A percentile compares a stretch with the other conserved stretches of the same genome.
phyloP scores from a whole-genome alignment of 768 basidiomycete genomes.

The Rhizopogon salebrosus region DNA sequence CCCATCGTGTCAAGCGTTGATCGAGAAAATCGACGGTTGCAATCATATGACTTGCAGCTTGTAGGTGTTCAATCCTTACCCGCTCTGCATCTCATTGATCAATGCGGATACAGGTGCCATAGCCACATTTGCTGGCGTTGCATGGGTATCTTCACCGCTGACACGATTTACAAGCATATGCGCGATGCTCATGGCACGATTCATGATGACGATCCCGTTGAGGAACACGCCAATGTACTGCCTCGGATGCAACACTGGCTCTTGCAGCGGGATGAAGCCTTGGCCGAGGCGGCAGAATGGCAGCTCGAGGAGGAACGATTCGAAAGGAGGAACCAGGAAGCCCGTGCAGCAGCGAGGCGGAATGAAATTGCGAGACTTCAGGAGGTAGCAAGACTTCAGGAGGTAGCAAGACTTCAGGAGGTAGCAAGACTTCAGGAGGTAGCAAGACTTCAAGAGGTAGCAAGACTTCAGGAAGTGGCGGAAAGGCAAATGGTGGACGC shows the following conservation, averaged over 20 bases:
- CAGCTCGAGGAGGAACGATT: background rate
- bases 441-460: background rate
- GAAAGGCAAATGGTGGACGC: background rate
- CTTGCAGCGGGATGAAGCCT: background rate
- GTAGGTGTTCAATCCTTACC: constrained; percentile 9
- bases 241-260: no score
- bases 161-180: constrained; percentile 37
- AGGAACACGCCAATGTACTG: constrained; percentile 11
- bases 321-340: constrained; percentile 1
- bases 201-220: constrained; percentile 11
- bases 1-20: constrained; percentile 61
- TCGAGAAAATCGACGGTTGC: constrained; percentile 70
- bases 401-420: background rate
- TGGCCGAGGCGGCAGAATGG: background rate
- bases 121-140: constrained; percentile 78
- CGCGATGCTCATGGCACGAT: constrained; percentile 25
- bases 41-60: constrained; percentile 71
- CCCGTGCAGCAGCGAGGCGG: background rate
- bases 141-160: constrained; percentile 31
- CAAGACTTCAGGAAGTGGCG: background rate
- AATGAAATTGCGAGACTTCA: background rate
- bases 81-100: background rate
- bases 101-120: constrained; percentile 40
- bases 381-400: background rate
- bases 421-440: background rate